Evolutionary conservation across 352 stramenopile genomes (phyloP).

Genomic region (Pythium biforme): DNA sequence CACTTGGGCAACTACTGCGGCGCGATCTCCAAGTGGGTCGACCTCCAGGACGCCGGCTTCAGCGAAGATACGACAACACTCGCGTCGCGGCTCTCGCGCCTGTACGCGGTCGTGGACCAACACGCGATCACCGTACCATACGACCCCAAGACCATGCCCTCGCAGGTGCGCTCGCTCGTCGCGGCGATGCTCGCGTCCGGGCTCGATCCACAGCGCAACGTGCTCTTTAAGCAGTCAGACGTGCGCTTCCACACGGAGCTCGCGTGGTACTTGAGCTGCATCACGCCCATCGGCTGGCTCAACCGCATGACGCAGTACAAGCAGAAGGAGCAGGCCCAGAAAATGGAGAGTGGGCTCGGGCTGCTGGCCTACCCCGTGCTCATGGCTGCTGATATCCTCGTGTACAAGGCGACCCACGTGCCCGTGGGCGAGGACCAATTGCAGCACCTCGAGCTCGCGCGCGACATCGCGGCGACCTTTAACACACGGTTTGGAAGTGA

Average conservation of each 20-base stretch:
- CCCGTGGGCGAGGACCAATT: slow-evolving; percentile 98
- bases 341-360: slow-evolving; percentile 80
- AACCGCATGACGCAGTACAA: slow-evolving; percentile 99
- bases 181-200: slow-evolving; percentile 95
- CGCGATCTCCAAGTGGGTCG: slow-evolving; percentile 97
- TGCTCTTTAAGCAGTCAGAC: slow-evolving; percentile 85
- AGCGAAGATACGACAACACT: slow-evolving; percentile 19
- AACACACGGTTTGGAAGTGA: slow-evolving; percentile 92
- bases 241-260: slow-evolving; percentile 92
- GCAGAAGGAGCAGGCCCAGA: slow-evolving; percentile 92
- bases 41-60: slow-evolving; percentile 80
- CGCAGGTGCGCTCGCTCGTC: slow-evolving; percentile 89
- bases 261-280: slow-evolving; percentile 96
- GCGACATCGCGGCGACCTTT: slow-evolving; percentile 95
- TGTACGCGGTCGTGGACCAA: slow-evolving; percentile 94
- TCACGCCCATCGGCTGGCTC: slow-evolving; percentile 97
- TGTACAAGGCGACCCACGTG: slow-evolving; percentile 97
- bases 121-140: slow-evolving; percentile 98
- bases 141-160: slow-evolving; percentile 85
- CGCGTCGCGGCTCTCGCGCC: slow-evolving; percentile 23
- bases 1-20: slow-evolving; percentile 99
- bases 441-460: slow-evolving; percentile 98
- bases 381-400: slow-evolving; percentile 99
- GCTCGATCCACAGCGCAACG: slow-evolving; percentile 70
- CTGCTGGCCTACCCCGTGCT: slow-evolving; percentile 98